Conservation (phyloP, 202 grass and related monocot species). For the Carex sylvatica region DNA sequence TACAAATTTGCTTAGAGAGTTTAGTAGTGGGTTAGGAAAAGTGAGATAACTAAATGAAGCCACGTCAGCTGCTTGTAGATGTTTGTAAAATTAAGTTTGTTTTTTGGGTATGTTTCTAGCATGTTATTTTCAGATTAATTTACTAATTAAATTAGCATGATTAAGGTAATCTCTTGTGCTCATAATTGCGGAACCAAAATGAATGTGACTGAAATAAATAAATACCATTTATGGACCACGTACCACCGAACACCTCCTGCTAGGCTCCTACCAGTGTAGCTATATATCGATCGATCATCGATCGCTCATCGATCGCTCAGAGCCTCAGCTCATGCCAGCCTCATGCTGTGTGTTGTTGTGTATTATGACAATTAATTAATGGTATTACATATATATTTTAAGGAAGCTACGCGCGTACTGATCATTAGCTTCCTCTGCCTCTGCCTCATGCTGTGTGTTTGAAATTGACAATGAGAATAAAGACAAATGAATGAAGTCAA, state of each 20-base stretch:
- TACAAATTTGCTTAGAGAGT: slow-evolving; percentile 26
- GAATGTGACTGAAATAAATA: too few species aligned
- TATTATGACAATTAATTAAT: too few species aligned
- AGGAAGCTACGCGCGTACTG: background rate
- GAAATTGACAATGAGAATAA: background rate
- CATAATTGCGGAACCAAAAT: too few species aligned
- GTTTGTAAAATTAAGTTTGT: slow-evolving; percentile 22
- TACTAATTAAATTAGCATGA: background rate
- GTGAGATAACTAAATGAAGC: background rate
- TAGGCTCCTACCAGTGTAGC: too few species aligned
- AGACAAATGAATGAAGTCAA: background rate
- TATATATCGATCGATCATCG: too few species aligned
- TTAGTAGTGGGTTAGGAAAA: background rate
- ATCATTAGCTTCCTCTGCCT: background rate
- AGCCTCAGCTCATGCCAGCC: too few species aligned
- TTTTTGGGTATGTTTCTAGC: background rate
- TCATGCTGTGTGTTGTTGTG: too few species aligned
- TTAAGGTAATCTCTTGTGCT: background rate
- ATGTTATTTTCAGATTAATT: background rate
- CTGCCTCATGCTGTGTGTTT: too few species aligned
- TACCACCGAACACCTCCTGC: too few species aligned
- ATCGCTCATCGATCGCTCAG: too few species aligned
- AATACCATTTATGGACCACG: too few species aligned
- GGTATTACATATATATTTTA: background rate
- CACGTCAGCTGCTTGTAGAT: slow-evolving; percentile 21